Conservation (phyloP, 2,329 filamentous ascomycete species). For the Pyricularia pennisetigena region DNA sequence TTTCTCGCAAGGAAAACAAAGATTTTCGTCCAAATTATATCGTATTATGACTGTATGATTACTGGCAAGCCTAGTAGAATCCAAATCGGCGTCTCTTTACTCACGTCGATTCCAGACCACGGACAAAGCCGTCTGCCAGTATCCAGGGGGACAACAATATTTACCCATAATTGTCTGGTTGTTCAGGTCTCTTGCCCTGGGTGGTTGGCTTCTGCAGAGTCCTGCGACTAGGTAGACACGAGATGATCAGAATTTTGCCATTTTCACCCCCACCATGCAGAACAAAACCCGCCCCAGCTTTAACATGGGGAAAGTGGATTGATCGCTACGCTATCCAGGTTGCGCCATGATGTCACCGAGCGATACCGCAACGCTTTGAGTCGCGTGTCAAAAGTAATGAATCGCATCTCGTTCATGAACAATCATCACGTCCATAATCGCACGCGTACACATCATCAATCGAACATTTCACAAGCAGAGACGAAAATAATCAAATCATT, state of each 20-base stretch:
- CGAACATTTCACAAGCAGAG: not conserved
- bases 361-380: not conserved
- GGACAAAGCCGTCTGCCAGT: not conserved
- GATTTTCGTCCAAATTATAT: not conserved
- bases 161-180: not conserved
- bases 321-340: too few species aligned
- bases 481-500: too few species aligned
- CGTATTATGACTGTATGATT: not conserved
- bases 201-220: not conserved
- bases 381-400: not conserved
- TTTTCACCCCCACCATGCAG: not conserved
- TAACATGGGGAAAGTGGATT: not conserved
- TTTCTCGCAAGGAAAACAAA: not conserved
- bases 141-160: not conserved
- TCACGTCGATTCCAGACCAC: not conserved
- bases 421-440: not conserved
- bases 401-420: not conserved
- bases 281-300: not conserved
- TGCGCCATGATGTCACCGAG: not conserved
- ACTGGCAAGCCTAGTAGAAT: not conserved
- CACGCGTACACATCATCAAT: not conserved
- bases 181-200: not conserved
- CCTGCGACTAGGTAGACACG: not conserved
- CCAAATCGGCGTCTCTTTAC: not conserved
- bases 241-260: not conserved